phyloP scores from a whole-genome alignment of 1,139 yeast genomes.

The Hyphopichia burtonii region DNA sequence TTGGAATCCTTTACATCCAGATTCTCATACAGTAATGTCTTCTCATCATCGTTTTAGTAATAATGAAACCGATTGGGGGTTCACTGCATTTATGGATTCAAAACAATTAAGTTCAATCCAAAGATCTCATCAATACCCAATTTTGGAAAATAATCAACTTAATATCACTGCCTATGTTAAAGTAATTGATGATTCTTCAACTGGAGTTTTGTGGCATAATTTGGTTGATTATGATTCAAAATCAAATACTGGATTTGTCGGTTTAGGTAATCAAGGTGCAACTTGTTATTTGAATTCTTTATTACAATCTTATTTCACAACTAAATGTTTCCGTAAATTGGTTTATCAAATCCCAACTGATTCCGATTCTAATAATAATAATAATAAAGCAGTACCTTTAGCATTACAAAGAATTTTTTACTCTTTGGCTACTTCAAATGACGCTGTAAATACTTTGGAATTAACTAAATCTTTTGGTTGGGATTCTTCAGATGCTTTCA shows the following conservation, averaged over 20 bases:
- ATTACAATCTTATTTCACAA: constrained; percentile 85
- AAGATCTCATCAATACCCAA: constrained; percentile 17
- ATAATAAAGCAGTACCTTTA: constrained; percentile 61
- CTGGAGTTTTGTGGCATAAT: constrained; percentile 93
- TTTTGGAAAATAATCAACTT: constrained; percentile 58
- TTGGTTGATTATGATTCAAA: constrained; percentile 85
- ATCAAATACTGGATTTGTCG: constrained; percentile 84
- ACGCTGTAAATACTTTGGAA: constrained; percentile 82
- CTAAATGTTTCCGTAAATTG: constrained; percentile 75
- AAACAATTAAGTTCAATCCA: constrained; percentile 39
- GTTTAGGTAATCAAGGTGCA: constrained; percentile 95
- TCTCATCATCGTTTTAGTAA: constrained; percentile 79
- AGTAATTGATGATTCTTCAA: constrained; percentile 77
- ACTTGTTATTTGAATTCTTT: constrained; percentile 94
- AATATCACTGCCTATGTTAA: constrained; percentile 77
- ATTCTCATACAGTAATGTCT: constrained; percentile 57
- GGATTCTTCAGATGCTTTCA: constrained; percentile 94
- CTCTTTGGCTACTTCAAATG: constrained; percentile 65
- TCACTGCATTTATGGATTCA: constrained; percentile 69
- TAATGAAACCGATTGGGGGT: constrained; percentile 94
- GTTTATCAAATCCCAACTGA: constrained; percentile 90
- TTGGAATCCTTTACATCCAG: constrained; percentile 77
- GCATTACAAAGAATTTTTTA: constrained; percentile 89
- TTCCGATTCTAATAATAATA: constrained; percentile 30
- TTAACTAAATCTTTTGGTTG: constrained; percentile 93